Percentiles rank a stretch among this genome's conserved stretches.
These are phyloP conservation scores for Nemania sp. DNA, from an alignment of 2,329 filamentous ascomycete genomes.

Conservation along the genomic window DNA sequence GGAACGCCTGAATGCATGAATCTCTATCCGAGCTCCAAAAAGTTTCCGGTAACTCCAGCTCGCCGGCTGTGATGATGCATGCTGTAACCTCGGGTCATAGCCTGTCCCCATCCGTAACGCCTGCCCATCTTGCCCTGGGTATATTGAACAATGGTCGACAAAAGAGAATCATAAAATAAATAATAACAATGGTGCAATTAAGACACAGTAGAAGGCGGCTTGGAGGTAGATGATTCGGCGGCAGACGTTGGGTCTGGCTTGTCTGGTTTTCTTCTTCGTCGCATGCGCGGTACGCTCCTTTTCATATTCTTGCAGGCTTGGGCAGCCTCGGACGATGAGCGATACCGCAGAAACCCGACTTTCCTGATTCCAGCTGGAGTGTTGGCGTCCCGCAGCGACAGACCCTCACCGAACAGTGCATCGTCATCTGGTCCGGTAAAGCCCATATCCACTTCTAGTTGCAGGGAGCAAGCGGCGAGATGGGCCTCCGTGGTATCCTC, in stretches of 20 bases:
- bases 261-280: constrained; percentile 29
- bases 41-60: constrained; percentile 19
- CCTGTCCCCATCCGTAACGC: constrained; percentile 24
- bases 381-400: constrained; percentile 30
- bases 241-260: constrained; percentile 10
- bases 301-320: constrained; percentile 36
- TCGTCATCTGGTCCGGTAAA: constrained; percentile 28
- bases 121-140: constrained; percentile 30
- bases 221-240: constrained; percentile 11
- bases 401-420: constrained; percentile 19
- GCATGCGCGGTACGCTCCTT: constrained; percentile 37
- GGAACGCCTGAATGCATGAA: constrained; percentile 19
- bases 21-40: constrained; percentile 14
- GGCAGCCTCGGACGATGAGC: constrained; percentile 36
- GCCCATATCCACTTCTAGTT: constrained; percentile 31
- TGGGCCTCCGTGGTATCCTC: constrained; percentile 20
- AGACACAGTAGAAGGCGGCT: constrained; percentile 13
- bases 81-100: constrained; percentile 20
- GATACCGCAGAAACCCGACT: constrained; percentile 32
- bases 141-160: constrained; percentile 30
- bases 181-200: constrained; percentile 21
- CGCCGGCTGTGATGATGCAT: constrained; percentile 32
- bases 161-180: constrained; percentile 17
- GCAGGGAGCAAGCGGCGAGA: constrained; percentile 16
- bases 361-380: constrained; percentile 33